A percentile compares a stretch with the other conserved stretches of the same genome.
Evolutionary conservation across 169 alveolate species (phyloP).

Genomic region (Eimeria acervulina): DNA sequence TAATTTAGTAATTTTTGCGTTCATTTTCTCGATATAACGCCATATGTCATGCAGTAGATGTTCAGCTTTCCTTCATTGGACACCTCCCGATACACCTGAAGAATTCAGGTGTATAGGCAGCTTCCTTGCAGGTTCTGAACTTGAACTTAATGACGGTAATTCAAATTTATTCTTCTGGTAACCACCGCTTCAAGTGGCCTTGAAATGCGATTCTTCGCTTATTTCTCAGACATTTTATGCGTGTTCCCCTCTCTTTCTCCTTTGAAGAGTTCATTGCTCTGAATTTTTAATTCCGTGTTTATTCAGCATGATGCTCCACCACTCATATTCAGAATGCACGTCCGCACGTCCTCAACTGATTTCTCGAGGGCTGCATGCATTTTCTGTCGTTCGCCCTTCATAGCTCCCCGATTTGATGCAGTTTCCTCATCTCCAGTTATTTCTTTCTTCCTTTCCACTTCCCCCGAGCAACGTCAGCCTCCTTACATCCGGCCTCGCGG

Average conservation of each 20-base stretch:
- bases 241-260: neutral
- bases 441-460: neutral
- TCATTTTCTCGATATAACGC: neutral
- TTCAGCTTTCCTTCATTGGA: neutral
- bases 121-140: neutral
- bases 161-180: neutral
- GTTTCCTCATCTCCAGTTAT: neutral
- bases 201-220: neutral
- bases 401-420: neutral
- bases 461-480: neutral
- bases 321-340: neutral
- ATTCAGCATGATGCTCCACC: too few relatives aligned
- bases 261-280: neutral
- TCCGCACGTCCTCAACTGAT: neutral
- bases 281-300: neutral
- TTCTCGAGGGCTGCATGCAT: neutral
- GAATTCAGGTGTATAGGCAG: conserved; percentile 26
- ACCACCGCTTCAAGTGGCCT: neutral
- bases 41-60: neutral
- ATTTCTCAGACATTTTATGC: neutral
- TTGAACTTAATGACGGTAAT: neutral
- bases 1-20: neutral
- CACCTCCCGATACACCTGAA: neutral
- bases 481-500: too few relatives aligned
- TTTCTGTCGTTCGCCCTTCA: too few relatives aligned